Evolutionary conservation across 129 eudicot species (phyloP).

Genomic region (Flaveria robusta): DNA sequence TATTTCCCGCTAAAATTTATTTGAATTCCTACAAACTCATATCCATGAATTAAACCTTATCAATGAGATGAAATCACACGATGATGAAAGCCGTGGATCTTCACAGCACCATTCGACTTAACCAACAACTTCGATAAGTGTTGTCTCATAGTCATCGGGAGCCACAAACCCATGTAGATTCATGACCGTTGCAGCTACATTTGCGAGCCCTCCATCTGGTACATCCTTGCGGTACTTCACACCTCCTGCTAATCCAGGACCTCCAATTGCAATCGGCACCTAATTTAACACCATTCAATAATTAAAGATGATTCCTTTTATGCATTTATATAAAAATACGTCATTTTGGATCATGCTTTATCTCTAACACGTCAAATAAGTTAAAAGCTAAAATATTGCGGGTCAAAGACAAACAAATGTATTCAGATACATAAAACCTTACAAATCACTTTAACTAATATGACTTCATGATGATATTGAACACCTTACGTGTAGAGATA

Average conservation of each 20-base stretch:
- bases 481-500: no score
- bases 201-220: conserved; percentile 75
- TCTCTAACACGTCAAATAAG: neutral
- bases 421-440: no score
- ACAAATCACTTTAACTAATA: no score
- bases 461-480: no score
- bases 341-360: neutral
- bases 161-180: conserved; percentile 87
- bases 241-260: conserved; percentile 74
- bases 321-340: neutral
- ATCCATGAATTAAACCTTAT: neutral
- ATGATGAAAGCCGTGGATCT: neutral
- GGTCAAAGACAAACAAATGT: neutral
- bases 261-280: conserved; percentile 96
- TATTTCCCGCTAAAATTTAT: neutral
- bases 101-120: neutral
- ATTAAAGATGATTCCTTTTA: neutral
- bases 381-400: neutral
- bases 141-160: conserved; percentile 86
- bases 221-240: conserved; percentile 80
- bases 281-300: conserved; percentile 4
- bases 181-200: conserved; percentile 90
- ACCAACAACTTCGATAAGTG: conserved; percentile 69
- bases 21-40: neutral
- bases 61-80: conserved; percentile 6